A percentile compares a stretch with the other conserved stretches of the same genome.
Conservation (phyloP, 2,329 filamentous ascomycete species). For the Botrytis medusae region DNA sequence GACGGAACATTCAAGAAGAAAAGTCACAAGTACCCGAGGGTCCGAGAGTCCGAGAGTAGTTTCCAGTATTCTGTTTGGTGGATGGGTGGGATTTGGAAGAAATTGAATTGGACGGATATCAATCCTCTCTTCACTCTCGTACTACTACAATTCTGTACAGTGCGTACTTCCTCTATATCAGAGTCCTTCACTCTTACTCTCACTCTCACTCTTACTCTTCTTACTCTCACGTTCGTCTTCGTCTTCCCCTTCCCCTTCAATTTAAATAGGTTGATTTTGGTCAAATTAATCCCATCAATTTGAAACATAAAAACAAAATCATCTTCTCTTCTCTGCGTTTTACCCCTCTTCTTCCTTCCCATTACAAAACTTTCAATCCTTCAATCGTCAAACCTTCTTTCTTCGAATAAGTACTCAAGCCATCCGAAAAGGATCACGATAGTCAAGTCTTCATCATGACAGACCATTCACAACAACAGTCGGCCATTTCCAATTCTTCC, state of each 20-base stretch:
- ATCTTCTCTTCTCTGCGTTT: background rate
- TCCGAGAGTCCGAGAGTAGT: constrained; percentile 1
- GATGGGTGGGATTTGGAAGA: background rate
- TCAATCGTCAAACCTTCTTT: background rate
- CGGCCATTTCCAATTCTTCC: constrained; percentile 9
- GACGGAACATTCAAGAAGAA: background rate
- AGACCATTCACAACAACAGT: constrained; percentile 10
- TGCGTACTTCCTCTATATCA: background rate
- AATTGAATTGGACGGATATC: background rate
- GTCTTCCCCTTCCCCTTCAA: background rate
- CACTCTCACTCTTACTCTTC: no score
- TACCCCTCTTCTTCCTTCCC: background rate
- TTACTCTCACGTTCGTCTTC: background rate
- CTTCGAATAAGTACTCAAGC: background rate
- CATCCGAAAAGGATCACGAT: background rate
- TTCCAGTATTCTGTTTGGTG: background rate
- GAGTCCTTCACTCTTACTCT: no score
- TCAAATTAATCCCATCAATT: background rate
- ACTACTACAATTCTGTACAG: no score
- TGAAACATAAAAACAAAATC: background rate
- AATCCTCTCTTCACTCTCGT: background rate
- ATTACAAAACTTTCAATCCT: background rate
- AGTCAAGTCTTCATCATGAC: background rate
- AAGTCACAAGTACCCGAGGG: background rate
- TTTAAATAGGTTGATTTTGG: background rate